Percentiles rank a stretch among this genome's conserved stretches.
Conservation (phyloP, 2,329 filamentous ascomycete species). For the Diplodia scrobiculata region DNA sequence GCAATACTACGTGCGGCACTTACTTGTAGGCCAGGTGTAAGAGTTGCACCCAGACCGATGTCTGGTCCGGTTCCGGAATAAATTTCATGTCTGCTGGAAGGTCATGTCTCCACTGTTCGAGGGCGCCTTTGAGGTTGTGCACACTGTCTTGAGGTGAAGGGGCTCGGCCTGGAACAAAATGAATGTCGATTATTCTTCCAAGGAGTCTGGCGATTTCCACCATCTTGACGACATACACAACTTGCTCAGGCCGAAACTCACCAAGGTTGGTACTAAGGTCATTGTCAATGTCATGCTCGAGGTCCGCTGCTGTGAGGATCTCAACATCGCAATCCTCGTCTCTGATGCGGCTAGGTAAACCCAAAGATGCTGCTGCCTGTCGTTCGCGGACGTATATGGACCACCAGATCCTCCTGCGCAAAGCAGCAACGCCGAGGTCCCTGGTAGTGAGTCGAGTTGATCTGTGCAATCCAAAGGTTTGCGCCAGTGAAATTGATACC, state of each 20-base stretch:
- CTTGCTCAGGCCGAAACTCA: conserved; percentile 41
- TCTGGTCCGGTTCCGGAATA: background rate
- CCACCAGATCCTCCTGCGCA: conserved; percentile 58
- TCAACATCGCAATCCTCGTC: conserved; percentile 55
- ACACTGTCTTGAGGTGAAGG: background rate
- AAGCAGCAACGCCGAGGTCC: conserved; percentile 39
- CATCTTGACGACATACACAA: conserved; percentile 25
- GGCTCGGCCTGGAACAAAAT: conserved; percentile 6
- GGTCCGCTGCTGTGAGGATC: conserved; percentile 44
- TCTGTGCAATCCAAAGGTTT: conserved; percentile 54
- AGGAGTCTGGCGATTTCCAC: background rate
- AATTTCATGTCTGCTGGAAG: background rate
- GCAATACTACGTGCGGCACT: conserved; percentile 11
- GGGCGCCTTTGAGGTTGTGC: background rate
- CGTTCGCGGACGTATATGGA: conserved; percentile 57
- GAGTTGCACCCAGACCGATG: conserved; percentile 1
- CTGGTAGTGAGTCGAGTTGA: conserved; percentile 35
- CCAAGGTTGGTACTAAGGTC: conserved; percentile 38
- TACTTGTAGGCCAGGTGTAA: conserved; percentile 15
- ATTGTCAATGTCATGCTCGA: conserved; percentile 40
- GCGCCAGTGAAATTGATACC: conserved; percentile 55
- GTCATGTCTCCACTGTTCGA: background rate
- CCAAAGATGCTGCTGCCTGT: conserved; percentile 51
- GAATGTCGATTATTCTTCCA: conserved; percentile 7
- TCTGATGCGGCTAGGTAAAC: conserved; percentile 52